phyloP scores from a whole-genome alignment of 768 basidiomycete genomes.

The Tulasnella sp. region DNA sequence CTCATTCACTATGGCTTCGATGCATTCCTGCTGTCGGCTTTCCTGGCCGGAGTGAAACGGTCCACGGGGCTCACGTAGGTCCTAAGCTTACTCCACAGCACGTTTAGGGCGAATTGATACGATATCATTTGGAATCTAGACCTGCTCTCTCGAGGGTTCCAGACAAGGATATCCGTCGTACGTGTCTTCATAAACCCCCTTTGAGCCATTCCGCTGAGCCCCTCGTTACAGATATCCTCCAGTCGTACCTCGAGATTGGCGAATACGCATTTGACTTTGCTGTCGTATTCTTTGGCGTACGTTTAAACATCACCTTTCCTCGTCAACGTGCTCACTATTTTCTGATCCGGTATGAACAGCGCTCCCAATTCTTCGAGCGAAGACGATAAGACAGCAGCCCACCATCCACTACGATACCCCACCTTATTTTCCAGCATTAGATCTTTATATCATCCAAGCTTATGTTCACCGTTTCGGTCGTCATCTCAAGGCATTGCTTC shows the following conservation, averaged over 20 bases:
- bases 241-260: slow-evolving; percentile 79
- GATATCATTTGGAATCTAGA: slow-evolving; percentile 47
- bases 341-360: slow-evolving; percentile 47
- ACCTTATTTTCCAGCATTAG: neutral
- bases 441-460: neutral
- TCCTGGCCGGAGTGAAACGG: slow-evolving; percentile 82
- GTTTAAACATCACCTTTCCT: slow-evolving; percentile 41
- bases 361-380: slow-evolving; percentile 76
- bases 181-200: slow-evolving; percentile 44
- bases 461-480: neutral
- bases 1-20: slow-evolving; percentile 76
- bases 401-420: slow-evolving; percentile 20
- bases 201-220: slow-evolving; percentile 6
- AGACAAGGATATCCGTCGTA: slow-evolving; percentile 88
- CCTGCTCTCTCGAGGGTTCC: slow-evolving; percentile 75
- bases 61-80: slow-evolving; percentile 85
- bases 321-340: slow-evolving; percentile 27
- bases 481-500: neutral
- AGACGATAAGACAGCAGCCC: slow-evolving; percentile 41
- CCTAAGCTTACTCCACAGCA: slow-evolving; percentile 7
- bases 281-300: slow-evolving; percentile 78
- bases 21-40: slow-evolving; percentile 74
- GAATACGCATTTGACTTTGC: slow-evolving; percentile 89
- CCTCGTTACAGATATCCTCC: slow-evolving; percentile 60
- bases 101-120: slow-evolving; percentile 10